phyloP scores from a whole-genome alignment of 179 eudicot genomes.

The Nepenthes alata region DNA sequence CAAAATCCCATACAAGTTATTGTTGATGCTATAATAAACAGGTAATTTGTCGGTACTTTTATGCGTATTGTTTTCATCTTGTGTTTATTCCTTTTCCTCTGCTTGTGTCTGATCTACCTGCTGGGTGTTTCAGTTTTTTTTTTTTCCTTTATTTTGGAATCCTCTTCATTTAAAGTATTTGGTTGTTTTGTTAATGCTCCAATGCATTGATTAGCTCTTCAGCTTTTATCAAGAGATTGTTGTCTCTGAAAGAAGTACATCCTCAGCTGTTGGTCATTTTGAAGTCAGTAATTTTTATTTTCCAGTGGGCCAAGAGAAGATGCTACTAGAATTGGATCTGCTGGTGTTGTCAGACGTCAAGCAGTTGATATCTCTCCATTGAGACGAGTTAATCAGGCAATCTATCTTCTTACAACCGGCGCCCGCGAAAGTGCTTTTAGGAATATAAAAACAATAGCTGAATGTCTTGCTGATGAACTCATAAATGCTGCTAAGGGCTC shows the following conservation, averaged over 20 bases:
- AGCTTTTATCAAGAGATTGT: neutral
- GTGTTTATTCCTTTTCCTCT: no score
- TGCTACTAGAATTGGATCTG: slow-evolving; percentile 88
- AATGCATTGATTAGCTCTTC: neutral
- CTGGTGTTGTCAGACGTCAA: slow-evolving; percentile 93
- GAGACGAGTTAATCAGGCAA: slow-evolving; percentile 81
- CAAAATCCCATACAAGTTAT: slow-evolving; percentile 41
- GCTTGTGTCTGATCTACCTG: neutral
- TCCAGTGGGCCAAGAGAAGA: slow-evolving; percentile 84
- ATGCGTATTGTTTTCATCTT: neutral
- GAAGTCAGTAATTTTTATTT: neutral
- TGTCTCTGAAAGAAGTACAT: neutral
- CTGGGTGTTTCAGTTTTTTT: no score
- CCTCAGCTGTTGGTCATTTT: neutral
- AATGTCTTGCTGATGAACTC: slow-evolving; percentile 92
- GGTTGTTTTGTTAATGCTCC: neutral
- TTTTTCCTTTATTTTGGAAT: no score
- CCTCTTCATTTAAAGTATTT: no score
- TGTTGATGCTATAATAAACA: slow-evolving; percentile 59
- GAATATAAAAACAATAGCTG: slow-evolving; percentile 88
- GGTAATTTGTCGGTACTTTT: slow-evolving; percentile 9
- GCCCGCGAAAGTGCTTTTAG: slow-evolving; percentile 95
- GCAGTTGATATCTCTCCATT: slow-evolving; percentile 95
- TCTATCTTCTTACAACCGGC: slow-evolving; percentile 73
- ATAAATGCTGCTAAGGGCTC: slow-evolving; percentile 97